Evolutionary conservation across 1,139 yeast species (phyloP), one percentile per base, ranked within the genome.

Genomic region (Debaryomyces sp.): DNA sequence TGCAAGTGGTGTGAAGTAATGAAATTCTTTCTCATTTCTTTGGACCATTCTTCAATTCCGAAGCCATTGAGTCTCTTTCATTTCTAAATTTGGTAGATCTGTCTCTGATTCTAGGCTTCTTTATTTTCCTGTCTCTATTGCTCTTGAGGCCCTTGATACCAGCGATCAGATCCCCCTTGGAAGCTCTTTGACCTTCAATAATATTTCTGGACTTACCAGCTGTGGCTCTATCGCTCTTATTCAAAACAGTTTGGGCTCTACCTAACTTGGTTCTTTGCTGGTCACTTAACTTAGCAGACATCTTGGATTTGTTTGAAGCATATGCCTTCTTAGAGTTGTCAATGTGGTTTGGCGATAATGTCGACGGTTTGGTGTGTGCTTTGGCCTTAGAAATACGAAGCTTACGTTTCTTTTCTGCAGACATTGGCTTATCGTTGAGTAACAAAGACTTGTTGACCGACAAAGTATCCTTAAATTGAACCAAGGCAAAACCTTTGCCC

Each of bases 401-500:
- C 59, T 84, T 83, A 57, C 98, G 80, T 73, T 67, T 71, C 68
- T 60, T 68, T 67, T 70, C 62, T 33, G 63, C 70, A 22, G 67
- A 64, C 62, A 89, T 74, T 49, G 83, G 81, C 68, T 89, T 86
- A 45, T 84, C 96, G 64, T 92, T 81, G 53, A 90, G 72, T 54
- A 90, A 67, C 50, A 95, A 70, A 0, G 97, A 97, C 63, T 89
- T 88, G 55, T 87, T 85, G 12, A 95, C 97, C 35, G 87, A 78
- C 50, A 86, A 80, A 23, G 92, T 73, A 67, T 92, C 97, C 54
- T 78, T 81, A 71, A 92, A 95, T 68, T 94, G 98, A 30, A 95
- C 91, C 66, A 91, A 89, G 5, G 97, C 99, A 73, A 95, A 92
- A 4, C 99, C 99, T 70, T 94, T 95, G 57, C 99, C 99, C 54